Conservation (phyloP, 805 yeast species). For the Spathaspora sp. region DNA sequence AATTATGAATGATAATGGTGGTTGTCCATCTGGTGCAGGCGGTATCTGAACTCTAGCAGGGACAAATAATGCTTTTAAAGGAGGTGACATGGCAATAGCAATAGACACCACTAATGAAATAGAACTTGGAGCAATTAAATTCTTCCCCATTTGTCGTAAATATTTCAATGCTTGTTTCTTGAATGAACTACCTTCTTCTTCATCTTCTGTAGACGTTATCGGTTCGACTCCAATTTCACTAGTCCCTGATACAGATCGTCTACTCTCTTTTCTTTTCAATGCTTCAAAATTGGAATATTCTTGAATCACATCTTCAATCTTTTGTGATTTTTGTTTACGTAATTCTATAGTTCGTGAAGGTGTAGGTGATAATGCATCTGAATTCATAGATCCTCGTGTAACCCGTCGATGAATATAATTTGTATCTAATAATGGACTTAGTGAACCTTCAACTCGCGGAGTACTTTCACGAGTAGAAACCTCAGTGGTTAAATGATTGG, state of each 20-base stretch:
- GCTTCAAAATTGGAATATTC: conserved; percentile 47
- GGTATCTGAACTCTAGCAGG: conserved; percentile 40
- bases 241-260: conserved; percentile 17
- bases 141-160: conserved; percentile 28
- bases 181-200: background rate
- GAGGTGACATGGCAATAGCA: conserved; percentile 78
- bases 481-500: background rate
- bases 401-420: background rate
- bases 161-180: conserved; percentile 4
- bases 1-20: conserved; percentile 82
- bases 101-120: conserved; percentile 64
- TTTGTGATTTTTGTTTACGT: conserved; percentile 26
- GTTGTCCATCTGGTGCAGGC: conserved; percentile 79
- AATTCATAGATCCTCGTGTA: conserved; percentile 4
- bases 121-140: conserved; percentile 69
- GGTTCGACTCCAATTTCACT: conserved; percentile 18
- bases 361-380: conserved; percentile 10
- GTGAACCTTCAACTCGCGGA: background rate
- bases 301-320: conserved; percentile 36
- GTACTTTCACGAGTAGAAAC: background rate
- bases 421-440: background rate
- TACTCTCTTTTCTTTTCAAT: conserved; percentile 17
- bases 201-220: conserved; percentile 7
- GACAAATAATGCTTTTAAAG: conserved; percentile 61
- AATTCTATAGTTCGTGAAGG: conserved; percentile 22